phyloP scores from a whole-genome alignment of 148 eudicot genomes.

The Euryodendron excelsum region DNA sequence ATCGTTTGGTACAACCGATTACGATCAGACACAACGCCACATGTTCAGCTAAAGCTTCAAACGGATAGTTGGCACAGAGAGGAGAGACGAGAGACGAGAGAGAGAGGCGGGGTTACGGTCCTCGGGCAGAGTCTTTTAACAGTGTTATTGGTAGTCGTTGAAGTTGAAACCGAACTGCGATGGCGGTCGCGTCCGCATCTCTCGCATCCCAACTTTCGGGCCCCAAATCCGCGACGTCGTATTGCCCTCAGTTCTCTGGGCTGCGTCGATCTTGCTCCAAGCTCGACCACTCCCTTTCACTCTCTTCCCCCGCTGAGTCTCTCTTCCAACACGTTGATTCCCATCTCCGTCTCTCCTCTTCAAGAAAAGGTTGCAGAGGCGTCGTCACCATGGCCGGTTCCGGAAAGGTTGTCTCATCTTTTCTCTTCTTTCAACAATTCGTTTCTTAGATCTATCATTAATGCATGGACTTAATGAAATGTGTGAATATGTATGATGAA shows the following conservation, averaged over 20 bases:
- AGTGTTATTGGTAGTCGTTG: background rate
- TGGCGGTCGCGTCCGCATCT: conserved; percentile 54
- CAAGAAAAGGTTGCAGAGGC: conserved; percentile 43
- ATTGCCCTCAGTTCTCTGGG: conserved; percentile 51
- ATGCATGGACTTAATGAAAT: background rate
- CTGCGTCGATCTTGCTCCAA: conserved; percentile 50
- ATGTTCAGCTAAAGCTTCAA: conserved; percentile 1
- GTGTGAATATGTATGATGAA: background rate
- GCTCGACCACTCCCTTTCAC: conserved; percentile 38
- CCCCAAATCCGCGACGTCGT: conserved; percentile 36
- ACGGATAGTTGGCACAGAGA: conserved; percentile 4
- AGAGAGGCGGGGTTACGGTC: conserved; percentile 17
- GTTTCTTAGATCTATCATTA: background rate
- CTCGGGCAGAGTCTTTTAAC: background rate
- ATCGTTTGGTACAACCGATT: background rate
- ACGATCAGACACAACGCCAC: conserved; percentile 18
- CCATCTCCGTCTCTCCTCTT: conserved; percentile 57
- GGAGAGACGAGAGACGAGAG: conserved; percentile 12
- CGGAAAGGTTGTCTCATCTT: conserved; percentile 47
- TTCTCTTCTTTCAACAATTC: background rate
- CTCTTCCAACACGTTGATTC: conserved; percentile 51
- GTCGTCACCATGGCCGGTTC: conserved; percentile 83
- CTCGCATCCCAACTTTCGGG: conserved; percentile 42
- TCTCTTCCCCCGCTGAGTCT: conserved; percentile 33
- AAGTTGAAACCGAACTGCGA: background rate